phyloP scores from a whole-genome alignment of 768 basidiomycete genomes.

The Clavaria fumosa region DNA sequence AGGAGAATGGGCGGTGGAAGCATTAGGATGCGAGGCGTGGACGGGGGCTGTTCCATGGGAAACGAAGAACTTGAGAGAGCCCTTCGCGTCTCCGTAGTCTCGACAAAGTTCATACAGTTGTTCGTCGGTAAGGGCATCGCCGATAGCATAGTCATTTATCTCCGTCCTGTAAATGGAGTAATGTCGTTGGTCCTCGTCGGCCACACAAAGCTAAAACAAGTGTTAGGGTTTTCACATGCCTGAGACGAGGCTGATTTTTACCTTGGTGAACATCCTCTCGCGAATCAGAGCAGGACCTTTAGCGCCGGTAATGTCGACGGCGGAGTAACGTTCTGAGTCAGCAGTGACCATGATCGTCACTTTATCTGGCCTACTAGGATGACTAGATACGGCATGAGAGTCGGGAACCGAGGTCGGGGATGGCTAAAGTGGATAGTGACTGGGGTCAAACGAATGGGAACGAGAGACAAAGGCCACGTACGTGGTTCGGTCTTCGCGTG shows the following conservation, averaged over 20 bases:
- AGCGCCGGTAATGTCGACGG: slow-evolving; percentile 57
- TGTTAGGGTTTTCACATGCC: too few relatives aligned
- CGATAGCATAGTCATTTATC: slow-evolving; percentile 63
- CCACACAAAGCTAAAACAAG: slow-evolving; percentile 48
- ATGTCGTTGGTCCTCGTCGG: slow-evolving; percentile 65
- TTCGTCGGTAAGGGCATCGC: slow-evolving; percentile 58
- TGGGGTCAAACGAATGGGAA: slow-evolving; percentile 13
- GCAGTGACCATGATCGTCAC: slow-evolving; percentile 54
- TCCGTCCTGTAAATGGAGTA: slow-evolving; percentile 81
- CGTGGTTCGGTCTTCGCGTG: slow-evolving; percentile 19
- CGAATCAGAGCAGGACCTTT: slow-evolving; percentile 53
- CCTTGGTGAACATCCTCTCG: slow-evolving; percentile 71
- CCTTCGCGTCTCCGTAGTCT: slow-evolving; percentile 58
- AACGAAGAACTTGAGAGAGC: slow-evolving; percentile 74
- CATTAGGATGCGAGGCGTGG: slow-evolving; percentile 30
- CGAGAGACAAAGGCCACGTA: too few relatives aligned
- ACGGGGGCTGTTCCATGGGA: slow-evolving; percentile 47
- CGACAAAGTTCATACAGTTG: slow-evolving; percentile 57
- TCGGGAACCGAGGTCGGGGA: too few relatives aligned
- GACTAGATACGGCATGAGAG: too few relatives aligned
- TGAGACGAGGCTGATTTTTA: too few relatives aligned
- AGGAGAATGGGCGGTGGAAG: slow-evolving; percentile 19
- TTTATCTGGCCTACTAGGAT: slow-evolving; percentile 21
- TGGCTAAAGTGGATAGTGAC: slow-evolving; percentile 7
- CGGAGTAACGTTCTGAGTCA: slow-evolving; percentile 61